A percentile compares a stretch with the other conserved stretches of the same genome.
phyloP scores from a whole-genome alignment of 306 rosid species.

The Acacia melanoxylon region DNA sequence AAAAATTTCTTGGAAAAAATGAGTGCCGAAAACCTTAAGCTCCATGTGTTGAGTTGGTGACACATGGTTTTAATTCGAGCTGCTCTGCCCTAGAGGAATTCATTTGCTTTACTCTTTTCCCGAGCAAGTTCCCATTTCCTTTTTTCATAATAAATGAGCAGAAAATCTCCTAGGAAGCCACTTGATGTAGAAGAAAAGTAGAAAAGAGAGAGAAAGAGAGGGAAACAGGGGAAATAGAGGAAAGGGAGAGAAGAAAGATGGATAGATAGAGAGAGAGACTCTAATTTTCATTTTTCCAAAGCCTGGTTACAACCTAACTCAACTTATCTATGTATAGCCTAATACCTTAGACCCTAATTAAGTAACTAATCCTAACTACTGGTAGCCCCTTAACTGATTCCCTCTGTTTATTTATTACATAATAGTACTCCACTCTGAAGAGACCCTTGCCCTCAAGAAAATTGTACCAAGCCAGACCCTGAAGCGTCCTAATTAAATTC shows the following conservation, averaged over 20 bases:
- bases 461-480: not conserved
- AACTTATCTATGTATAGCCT: not conserved
- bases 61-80: not conserved
- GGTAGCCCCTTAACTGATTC: not conserved
- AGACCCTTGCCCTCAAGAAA: not conserved
- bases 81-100: not conserved
- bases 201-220: not conserved
- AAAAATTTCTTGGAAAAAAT: not conserved
- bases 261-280: no score
- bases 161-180: constrained; percentile 18
- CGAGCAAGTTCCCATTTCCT: not conserved
- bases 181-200: not conserved
- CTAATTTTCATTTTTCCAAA: not conserved
- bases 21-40: not conserved
- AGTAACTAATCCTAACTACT: not conserved
- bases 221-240: not conserved
- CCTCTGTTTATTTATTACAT: not conserved
- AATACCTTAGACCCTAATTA: not conserved
- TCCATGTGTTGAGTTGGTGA: not conserved
- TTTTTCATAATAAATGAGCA: constrained; percentile 13
- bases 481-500: not conserved
- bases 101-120: not conserved
- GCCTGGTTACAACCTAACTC: not conserved
- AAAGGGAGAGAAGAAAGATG: not conserved
- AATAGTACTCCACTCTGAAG: not conserved